A percentile compares a stretch with the other conserved stretches of the same genome.
These are phyloP conservation scores for Pyracantha coccinea DNA, from an alignment of 331 rosid genomes.

Conservation along the genomic window DNA sequence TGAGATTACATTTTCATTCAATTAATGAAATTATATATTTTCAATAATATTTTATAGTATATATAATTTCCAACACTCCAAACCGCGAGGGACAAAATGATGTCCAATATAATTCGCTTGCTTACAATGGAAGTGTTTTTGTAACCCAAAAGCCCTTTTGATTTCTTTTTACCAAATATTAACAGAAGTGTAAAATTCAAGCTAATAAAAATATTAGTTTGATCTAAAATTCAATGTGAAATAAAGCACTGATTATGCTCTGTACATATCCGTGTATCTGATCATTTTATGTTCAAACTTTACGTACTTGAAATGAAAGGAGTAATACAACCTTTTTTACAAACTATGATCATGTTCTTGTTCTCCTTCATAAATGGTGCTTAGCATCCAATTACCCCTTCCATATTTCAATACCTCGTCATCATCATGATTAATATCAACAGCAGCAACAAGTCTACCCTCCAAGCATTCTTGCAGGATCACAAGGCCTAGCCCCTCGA, in stretches of 20 bases:
- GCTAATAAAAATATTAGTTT: too few relatives aligned
- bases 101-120: too few relatives aligned
- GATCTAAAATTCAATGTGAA: too few relatives aligned
- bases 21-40: too few relatives aligned
- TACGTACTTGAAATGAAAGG: neutral
- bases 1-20: too few relatives aligned
- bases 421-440: neutral
- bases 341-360: conserved; percentile 1
- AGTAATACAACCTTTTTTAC: neutral
- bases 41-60: too few relatives aligned
- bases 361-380: conserved; percentile 17
- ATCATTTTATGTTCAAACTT: neutral
- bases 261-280: neutral
- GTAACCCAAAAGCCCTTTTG: too few relatives aligned
- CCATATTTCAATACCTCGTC: neutral
- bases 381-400: neutral
- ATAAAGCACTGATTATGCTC: neutral
- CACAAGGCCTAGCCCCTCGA: conserved; percentile 18
- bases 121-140: too few relatives aligned
- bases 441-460: conserved; percentile 30
- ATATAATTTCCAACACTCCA: too few relatives aligned
- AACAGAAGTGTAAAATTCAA: too few relatives aligned
- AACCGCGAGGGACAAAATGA: too few relatives aligned
- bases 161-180: too few relatives aligned
- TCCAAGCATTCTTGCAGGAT: conserved; percentile 32